A percentile compares a stretch with the other conserved stretches of the same genome.
These are phyloP conservation scores for Alloteropsis semialata DNA, from an alignment of 176 grass and related monocot genomes.

Conservation along the genomic window DNA sequence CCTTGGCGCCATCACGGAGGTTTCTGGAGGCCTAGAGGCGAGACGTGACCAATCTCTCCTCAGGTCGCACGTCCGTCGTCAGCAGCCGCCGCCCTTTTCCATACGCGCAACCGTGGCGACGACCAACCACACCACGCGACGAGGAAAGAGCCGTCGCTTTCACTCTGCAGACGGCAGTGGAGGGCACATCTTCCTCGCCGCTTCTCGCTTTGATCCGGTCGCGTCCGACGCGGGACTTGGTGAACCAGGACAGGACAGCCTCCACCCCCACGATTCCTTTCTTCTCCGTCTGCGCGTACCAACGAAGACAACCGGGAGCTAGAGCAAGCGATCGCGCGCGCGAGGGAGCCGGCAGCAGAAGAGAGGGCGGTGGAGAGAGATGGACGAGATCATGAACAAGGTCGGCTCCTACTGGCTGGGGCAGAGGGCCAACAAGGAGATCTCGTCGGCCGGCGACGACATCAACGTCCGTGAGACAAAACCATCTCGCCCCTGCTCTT, in stretches of 20 bases:
- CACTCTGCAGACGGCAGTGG: conserved; percentile 5
- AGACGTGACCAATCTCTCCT: background rate
- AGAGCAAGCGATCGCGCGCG: background rate
- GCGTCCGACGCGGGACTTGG: background rate
- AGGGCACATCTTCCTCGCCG: conserved; percentile 5
- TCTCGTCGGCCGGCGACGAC: conserved; percentile 75
- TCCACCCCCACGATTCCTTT: conserved; percentile 2
- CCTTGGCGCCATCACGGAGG: background rate
- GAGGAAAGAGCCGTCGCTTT: conserved; percentile 38
- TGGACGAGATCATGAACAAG: conserved; percentile 89
- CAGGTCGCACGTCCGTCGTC: conserved; percentile 20
- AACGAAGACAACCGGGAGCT: background rate
- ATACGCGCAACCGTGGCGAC: conserved; percentile 22
- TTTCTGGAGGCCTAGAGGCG: background rate
- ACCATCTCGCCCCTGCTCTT: background rate
- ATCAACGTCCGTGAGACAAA: conserved; percentile 43
- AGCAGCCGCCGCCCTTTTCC: background rate
- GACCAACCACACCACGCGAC: conserved; percentile 11
- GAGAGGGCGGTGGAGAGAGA: background rate
- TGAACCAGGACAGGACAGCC: conserved; percentile 4
- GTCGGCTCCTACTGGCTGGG: conserved; percentile 66
- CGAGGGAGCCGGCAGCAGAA: background rate
- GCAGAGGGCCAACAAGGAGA: conserved; percentile 66
- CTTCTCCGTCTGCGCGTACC: background rate
- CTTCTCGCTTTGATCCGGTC: conserved; percentile 41